These are phyloP conservation scores for Onygena corvina DNA, from an alignment of 2,329 filamentous ascomycete species.

Conservation along the genomic window DNA sequence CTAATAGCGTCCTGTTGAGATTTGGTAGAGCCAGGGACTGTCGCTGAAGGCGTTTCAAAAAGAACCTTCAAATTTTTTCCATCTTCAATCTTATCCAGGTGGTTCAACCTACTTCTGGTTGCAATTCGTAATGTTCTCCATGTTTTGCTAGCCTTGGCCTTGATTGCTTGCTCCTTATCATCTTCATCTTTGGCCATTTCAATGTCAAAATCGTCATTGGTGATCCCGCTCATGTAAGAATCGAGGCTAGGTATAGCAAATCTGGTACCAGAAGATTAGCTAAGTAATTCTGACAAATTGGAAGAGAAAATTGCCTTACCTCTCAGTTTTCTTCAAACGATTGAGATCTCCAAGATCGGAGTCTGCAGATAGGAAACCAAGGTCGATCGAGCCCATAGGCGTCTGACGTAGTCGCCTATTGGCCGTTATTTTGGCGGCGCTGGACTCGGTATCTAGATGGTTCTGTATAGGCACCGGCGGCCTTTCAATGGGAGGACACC, in stretches of 20 bases:
- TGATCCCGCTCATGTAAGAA: slow-evolving; percentile 60
- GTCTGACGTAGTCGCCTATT: slow-evolving; percentile 58
- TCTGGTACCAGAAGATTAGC: slow-evolving; percentile 34
- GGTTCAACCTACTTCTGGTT: slow-evolving; percentile 56
- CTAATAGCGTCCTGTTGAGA: slow-evolving; percentile 5
- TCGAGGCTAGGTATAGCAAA: slow-evolving; percentile 59
- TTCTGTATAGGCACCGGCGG: slow-evolving; percentile 56
- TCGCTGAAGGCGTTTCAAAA: slow-evolving; percentile 26
- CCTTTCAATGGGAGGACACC: slow-evolving; percentile 74
- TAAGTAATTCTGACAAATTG: not conserved
- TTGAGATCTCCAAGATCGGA: slow-evolving; percentile 52
- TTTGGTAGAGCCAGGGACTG: slow-evolving; percentile 5
- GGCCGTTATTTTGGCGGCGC: slow-evolving; percentile 53
- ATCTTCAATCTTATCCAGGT: slow-evolving; percentile 80
- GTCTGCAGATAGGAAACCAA: slow-evolving; percentile 64
- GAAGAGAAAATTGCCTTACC: slow-evolving; percentile 28
- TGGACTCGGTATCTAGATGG: slow-evolving; percentile 57
- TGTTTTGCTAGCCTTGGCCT: slow-evolving; percentile 72
- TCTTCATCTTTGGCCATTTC: slow-evolving; percentile 60
- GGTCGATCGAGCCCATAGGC: slow-evolving; percentile 59
- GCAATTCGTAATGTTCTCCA: slow-evolving; percentile 83
- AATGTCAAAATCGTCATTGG: slow-evolving; percentile 71
- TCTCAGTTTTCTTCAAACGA: slow-evolving; percentile 52
- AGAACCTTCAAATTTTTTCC: slow-evolving; percentile 54
- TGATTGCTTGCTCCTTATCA: slow-evolving; percentile 48